Evolutionary conservation across 176 grass and related monocot genomes (phyloP).

Genomic region (Microstegium vimineum): DNA sequence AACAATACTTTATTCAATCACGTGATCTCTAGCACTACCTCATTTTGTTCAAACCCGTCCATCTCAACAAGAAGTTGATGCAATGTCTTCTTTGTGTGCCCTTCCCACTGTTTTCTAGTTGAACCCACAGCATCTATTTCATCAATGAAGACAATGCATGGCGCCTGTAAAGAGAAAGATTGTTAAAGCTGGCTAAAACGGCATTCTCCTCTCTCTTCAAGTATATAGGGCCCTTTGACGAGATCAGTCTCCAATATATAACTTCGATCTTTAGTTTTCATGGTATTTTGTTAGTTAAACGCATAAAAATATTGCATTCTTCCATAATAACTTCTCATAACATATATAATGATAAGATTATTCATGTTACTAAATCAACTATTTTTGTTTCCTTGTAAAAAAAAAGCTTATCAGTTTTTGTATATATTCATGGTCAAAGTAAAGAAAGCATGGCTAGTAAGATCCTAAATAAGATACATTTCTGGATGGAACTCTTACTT

Average conservation of each 20-base stretch:
- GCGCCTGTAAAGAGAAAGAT: constrained; percentile 53
- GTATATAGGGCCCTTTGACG: background rate
- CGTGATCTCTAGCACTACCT: constrained; percentile 44
- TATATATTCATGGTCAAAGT: background rate
- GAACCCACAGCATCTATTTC: constrained; percentile 99
- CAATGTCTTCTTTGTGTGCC: constrained; percentile 97
- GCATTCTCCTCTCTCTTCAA: background rate
- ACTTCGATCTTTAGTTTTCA: background rate
- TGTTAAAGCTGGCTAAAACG: background rate
- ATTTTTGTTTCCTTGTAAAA: background rate
- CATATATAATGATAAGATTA: background rate
- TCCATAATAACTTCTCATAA: background rate
- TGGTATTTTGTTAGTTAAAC: background rate
- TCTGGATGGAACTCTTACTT: background rate
- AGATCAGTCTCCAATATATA: background rate
- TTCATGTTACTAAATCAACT: background rate
- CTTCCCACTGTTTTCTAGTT: constrained; percentile 99
- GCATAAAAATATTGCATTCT: background rate
- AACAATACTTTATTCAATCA: background rate
- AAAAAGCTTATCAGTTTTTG: background rate
- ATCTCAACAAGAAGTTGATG: constrained; percentile 99
- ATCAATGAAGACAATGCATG: constrained; percentile 99
- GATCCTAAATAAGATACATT: background rate
- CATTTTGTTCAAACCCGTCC: constrained; percentile 99
- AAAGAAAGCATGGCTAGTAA: background rate